Evolutionary conservation across 768 basidiomycete species (phyloP).

Genomic region (Exsudoporus frostii): DNA sequence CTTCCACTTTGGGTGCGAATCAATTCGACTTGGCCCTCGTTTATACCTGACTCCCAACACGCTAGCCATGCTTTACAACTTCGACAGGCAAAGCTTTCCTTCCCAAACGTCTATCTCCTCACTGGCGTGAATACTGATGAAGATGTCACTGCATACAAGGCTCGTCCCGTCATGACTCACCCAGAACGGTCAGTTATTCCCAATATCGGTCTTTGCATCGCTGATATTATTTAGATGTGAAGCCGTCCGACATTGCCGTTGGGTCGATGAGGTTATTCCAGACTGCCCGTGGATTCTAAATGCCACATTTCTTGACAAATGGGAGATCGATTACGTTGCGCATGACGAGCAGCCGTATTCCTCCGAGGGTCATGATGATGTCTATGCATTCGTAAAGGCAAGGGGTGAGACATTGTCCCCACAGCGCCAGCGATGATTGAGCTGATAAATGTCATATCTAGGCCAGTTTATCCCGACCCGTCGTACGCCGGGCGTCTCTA

Average conservation of each 20-base stretch:
- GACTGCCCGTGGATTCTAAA: conserved; percentile 91
- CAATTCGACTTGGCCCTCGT: not conserved
- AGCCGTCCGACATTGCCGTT: conserved; percentile 90
- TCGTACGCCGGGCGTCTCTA: conserved; percentile 92
- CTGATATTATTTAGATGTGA: conserved; percentile 58
- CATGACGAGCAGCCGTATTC: conserved; percentile 93
- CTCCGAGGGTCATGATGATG: conserved; percentile 76
- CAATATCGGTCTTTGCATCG: not conserved
- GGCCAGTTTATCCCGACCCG: conserved; percentile 95
- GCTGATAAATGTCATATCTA: conserved; percentile 27
- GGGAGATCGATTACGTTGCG: conserved; percentile 93
- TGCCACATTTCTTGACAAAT: conserved; percentile 75
- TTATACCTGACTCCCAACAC: conserved; percentile 3
- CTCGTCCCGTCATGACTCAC: conserved; percentile 82
- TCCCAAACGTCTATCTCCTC: conserved; percentile 85
- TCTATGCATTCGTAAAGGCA: conserved; percentile 77
- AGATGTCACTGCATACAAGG: conserved; percentile 76
- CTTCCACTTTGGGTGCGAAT: conserved; percentile 87
- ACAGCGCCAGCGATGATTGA: not conserved
- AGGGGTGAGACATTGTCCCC: conserved; percentile 52
- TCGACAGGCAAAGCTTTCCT: conserved; percentile 93
- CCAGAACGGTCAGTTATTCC: conserved; percentile 61
- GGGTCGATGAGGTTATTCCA: conserved; percentile 92
- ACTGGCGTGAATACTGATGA: conserved; percentile 93
- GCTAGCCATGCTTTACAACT: conserved; percentile 89